Evolutionary conservation across 495 filamentous ascomycete genomes (phyloP).

Genomic region (Podospora sp.): DNA sequence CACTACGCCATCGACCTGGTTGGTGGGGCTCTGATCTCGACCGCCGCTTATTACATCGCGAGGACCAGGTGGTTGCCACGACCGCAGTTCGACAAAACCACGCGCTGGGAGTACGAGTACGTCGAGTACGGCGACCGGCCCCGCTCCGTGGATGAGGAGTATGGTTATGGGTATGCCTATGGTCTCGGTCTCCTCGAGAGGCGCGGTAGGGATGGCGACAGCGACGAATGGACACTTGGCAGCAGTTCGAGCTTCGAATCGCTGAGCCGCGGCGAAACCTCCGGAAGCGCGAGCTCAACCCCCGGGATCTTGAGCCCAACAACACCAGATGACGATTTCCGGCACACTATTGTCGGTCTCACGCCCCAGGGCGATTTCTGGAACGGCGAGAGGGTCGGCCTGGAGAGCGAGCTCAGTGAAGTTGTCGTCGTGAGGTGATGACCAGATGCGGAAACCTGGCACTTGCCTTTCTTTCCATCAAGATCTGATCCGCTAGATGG

Average conservation of each 20-base stretch:
- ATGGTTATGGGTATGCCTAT: conserved; percentile 35
- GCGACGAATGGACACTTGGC: conserved; percentile 53
- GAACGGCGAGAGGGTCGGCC: conserved; percentile 30
- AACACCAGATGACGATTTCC: conserved; percentile 35
- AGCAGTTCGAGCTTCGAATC: conserved; percentile 44
- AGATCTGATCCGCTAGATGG: neutral
- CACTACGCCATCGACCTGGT: conserved; percentile 95
- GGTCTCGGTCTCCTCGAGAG: conserved; percentile 38
- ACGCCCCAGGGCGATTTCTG: conserved; percentile 36
- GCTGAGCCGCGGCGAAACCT: conserved; percentile 39
- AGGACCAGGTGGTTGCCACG: conserved; percentile 79
- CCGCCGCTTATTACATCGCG: conserved; percentile 76
- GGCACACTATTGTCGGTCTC: conserved; percentile 27
- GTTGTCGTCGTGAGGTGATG: conserved; percentile 34
- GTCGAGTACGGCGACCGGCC: conserved; percentile 69
- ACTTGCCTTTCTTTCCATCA: neutral
- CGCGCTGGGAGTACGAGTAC: conserved; percentile 95
- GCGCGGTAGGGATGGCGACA: conserved; percentile 30
- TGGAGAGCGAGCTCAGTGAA: conserved; percentile 37
- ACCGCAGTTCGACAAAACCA: conserved; percentile 76
- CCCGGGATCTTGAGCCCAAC: conserved; percentile 48
- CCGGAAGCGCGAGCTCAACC: conserved; percentile 38
- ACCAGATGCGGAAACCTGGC: neutral
- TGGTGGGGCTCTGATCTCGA: conserved; percentile 78
- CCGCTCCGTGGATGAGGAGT: conserved; percentile 43